Conservation (phyloP, 768 basidiomycete genomes). For the Xanthoconium purpureum region DNA sequence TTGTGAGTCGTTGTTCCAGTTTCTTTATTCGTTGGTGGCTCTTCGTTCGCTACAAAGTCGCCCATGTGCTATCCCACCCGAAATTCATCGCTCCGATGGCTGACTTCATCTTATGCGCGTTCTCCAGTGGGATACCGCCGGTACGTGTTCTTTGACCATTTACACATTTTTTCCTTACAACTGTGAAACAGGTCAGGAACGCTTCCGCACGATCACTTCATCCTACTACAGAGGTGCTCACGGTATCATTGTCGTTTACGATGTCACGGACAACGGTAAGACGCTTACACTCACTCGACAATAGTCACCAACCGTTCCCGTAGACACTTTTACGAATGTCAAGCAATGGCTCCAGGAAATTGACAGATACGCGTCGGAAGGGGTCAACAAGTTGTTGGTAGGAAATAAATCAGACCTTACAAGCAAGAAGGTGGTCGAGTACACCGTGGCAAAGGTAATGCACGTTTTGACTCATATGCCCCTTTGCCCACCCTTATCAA, state of each 20-base stretch:
- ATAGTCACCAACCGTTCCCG: conserved; percentile 5
- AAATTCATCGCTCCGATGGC: neutral
- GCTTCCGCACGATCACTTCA: conserved; percentile 98
- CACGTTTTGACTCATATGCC: neutral
- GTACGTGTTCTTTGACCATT: conserved; percentile 36
- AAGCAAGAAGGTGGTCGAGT: conserved; percentile 93
- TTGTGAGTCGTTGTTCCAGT: conserved; percentile 55
- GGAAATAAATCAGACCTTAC: conserved; percentile 99
- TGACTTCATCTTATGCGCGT: conserved; percentile 17
- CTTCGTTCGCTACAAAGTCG: neutral
- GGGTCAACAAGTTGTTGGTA: conserved; percentile 97
- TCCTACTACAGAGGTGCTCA: conserved; percentile 99
- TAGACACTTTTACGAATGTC: conserved; percentile 92
- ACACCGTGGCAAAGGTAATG: conserved; percentile 77
- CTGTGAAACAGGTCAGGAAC: conserved; percentile 74
- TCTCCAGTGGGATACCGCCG: conserved; percentile 91
- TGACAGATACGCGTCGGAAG: conserved; percentile 94
- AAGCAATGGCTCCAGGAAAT: conserved; percentile 96
- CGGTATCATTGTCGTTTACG: conserved; percentile 98
- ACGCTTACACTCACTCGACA: neutral
- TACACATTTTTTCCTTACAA: conserved; percentile 1
- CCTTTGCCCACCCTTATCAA: neutral
- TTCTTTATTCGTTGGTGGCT: conserved; percentile 1
- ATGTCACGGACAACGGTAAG: conserved; percentile 90
- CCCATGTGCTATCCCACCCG: neutral